Evolutionary conservation across 805 yeast species (phyloP), one percentile per base, ranked within the genome.

Genomic region (Metschnikowia reukaufii): DNA sequence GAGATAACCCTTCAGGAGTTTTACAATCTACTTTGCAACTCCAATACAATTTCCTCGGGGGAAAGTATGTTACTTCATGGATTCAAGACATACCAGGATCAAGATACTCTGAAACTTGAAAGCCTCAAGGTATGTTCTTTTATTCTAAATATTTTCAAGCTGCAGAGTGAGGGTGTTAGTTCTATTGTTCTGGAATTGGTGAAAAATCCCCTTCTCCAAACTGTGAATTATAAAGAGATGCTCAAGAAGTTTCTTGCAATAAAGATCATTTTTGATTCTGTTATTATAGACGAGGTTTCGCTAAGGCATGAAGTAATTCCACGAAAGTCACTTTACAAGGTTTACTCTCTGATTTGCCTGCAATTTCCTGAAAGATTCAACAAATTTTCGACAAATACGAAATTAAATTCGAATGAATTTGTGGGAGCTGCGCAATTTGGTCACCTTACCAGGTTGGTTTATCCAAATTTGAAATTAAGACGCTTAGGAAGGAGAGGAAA

Each of bases 401-500:
- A 25, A 25, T 9, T 9, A 25, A 25, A 2, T 25, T 3, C 9
- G 64, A 63, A 44, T 15, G 5, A 20, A 6, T 4, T 25, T 10
- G 4, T 37, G 64, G 76, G 76, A 1, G 74, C 67, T 42, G 66
- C 73, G 8, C 67, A 67, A 47, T 51, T 72, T 21, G 76, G 76
- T 2, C 71, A 70, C 48, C 56, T 72, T 32, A 68, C 70, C 44
- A 71, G 70, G 50, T 52, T 70, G 41, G 72, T 69, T 10, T 70
- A 64, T 48, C 76, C 76, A 0, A 57, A 66, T 42, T 51, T 70
- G 35, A 44, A 63, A 18, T 67, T 68, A 43, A 71, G 71, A 47
- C 54, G 76, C 42, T 60, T 72, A 38, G 76, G 76, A 4, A 59
- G 67, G 43, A 51, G 76, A 34, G 76, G 76, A 15, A 71, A 69